Conservation (phyloP, 192 early-diverging fungal genomes). For the Gryganskiella cystojenkinii region DNA sequence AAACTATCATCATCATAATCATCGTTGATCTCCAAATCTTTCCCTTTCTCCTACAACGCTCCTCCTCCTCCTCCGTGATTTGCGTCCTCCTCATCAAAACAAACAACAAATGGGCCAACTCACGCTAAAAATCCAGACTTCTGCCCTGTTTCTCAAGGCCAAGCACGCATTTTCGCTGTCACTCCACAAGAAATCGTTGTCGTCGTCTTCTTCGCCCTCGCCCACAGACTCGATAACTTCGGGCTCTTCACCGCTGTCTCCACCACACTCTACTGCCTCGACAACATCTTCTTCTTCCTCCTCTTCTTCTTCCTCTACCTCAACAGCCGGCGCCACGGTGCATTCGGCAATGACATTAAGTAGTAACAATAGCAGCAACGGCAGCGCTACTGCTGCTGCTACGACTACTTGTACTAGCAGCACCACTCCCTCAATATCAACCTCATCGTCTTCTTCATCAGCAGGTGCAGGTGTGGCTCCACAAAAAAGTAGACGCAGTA, state of each 20-base stretch:
- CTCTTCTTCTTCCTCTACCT: not conserved
- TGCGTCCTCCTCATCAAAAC: not conserved
- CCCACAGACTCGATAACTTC: conserved; percentile 3
- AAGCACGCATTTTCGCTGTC: conserved; percentile 47
- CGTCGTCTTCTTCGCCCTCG: not conserved
- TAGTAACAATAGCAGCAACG: too few species aligned
- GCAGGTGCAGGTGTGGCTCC: not conserved
- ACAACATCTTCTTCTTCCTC: not conserved
- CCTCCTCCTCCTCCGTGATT: not conserved
- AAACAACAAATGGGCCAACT: conserved; percentile 38
- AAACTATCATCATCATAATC: too few species aligned
- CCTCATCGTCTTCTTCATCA: conserved; percentile 14
- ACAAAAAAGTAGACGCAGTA: conserved; percentile 25
- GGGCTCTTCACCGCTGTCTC: conserved; percentile 1
- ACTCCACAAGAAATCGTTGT: conserved; percentile 31
- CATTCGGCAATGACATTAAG: not conserved
- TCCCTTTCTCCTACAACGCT: not conserved
- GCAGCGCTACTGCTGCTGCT: too few species aligned
- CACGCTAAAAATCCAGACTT: conserved; percentile 44
- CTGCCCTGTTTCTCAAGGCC: conserved; percentile 45
- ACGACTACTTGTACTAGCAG: too few species aligned
- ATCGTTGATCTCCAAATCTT: too few species aligned
- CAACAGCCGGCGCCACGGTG: not conserved
- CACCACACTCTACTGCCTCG: not conserved
- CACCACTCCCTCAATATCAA: conserved; percentile 3